A percentile compares a stretch with the other conserved stretches of the same genome.
phyloP scores from a whole-genome alignment of 495 filamentous ascomycete species.

The Daldinia vernicosa region DNA sequence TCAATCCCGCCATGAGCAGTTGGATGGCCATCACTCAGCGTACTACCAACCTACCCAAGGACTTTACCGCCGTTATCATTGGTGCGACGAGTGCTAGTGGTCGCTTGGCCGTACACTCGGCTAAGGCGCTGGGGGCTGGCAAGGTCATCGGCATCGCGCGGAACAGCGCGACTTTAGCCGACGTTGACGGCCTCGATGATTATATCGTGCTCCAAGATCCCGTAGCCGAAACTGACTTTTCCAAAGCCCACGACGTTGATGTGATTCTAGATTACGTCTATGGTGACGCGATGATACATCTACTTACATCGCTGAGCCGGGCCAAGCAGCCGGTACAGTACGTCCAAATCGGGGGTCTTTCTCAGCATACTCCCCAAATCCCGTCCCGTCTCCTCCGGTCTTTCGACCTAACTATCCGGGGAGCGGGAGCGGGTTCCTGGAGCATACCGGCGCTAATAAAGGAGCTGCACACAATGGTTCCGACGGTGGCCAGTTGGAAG shows the following conservation, averaged over 20 bases:
- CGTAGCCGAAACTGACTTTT: conserved; percentile 53
- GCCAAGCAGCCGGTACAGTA: conserved; percentile 40
- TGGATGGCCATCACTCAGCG: conserved; percentile 57
- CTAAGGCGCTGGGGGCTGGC: conserved; percentile 52
- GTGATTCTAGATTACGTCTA: conserved; percentile 48
- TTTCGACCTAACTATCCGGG: conserved; percentile 42
- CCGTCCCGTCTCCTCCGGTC: conserved; percentile 37
- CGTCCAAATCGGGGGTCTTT: conserved; percentile 44
- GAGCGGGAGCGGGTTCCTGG: conserved; percentile 41
- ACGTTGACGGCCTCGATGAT: conserved; percentile 49
- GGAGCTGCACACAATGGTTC: conserved; percentile 35
- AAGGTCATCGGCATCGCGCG: conserved; percentile 54
- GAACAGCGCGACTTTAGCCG: conserved; percentile 42
- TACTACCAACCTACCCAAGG: conserved; percentile 40
- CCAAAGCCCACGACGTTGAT: conserved; percentile 26
- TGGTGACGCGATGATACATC: conserved; percentile 38
- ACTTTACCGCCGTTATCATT: conserved; percentile 54
- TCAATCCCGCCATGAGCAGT: conserved; percentile 57
- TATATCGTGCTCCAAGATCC: conserved; percentile 48
- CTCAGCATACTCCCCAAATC: conserved; percentile 31
- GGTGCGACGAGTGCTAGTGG: conserved; percentile 57
- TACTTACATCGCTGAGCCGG: conserved; percentile 37
- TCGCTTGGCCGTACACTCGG: conserved; percentile 49
- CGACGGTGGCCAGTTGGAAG: conserved; percentile 32
- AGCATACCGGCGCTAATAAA: conserved; percentile 22